Evolutionary conservation across 768 basidiomycete genomes (phyloP), one percentile per base, ranked within the genome.

Genomic region (Rhodotorula kratochvilovae): DNA sequence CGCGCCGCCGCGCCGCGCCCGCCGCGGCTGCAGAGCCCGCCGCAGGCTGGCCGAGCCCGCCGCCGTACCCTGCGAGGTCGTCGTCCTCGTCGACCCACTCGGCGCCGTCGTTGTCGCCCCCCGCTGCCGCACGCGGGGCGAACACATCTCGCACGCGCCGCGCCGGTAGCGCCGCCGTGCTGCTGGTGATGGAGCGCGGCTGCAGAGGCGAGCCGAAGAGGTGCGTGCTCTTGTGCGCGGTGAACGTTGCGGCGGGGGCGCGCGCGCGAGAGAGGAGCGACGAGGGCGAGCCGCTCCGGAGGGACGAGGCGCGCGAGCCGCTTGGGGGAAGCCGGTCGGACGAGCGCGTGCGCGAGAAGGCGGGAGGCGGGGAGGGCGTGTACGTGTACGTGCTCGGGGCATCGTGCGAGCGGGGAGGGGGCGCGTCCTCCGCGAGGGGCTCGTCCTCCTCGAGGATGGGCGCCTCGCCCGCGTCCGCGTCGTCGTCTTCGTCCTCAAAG

Each of bases 181-280:
- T n/a, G n/a, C n/a, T n/a, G n/a, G n/a, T n/a, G n/a, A n/a, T n/a
- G 5, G 67, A 46, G 25, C 31, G 70, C 1, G 76, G 72, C 58
- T 71, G 71, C 0, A 59, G 39, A 2, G 77, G 77, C 23, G 77
- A 72, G 54, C 74, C 72, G 46, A 78, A 78, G 55, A 76, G 63
- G 60, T 76, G 74, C 27, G 68, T 72, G 27, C 65, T 39, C 63
- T 76, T 76, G 74, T 78, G 77, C 16, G 77, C 76, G 2, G 72
- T 67, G 67, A 78, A 77, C 1, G 75, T 72, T 33, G 76, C 58
- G n/a, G 56, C 29, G 31, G 3, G 55, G 53, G 2, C 63, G 51
- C 27, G 66, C 55, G 12, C 27, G 3, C 16, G 53, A 43, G 25
- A 39, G 36, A 13, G 29, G 4, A 31, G 45, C 53, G 68, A 39